phyloP scores from a whole-genome alignment of 306 rosid genomes.

The Cucurbita maxima region DNA sequence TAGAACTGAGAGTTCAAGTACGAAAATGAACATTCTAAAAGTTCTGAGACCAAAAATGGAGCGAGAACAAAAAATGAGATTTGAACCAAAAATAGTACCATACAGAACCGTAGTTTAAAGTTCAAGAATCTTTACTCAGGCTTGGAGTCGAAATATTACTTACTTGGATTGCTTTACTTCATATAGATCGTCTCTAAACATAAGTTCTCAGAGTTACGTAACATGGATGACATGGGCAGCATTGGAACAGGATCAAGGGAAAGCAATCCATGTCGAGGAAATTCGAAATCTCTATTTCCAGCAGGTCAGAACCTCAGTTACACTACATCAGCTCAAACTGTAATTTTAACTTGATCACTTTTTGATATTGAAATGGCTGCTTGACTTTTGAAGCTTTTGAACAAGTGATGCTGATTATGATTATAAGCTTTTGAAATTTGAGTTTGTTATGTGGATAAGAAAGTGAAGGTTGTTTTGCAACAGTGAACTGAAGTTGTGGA shows the following conservation, averaged over 20 bases:
- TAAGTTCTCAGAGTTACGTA: slow-evolving; percentile 84
- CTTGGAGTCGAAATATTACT: background rate
- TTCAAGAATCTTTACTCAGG: background rate
- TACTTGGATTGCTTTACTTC: slow-evolving; percentile 11
- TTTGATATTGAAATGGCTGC: background rate
- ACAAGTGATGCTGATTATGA: background rate
- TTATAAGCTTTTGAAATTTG: background rate
- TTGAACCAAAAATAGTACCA: too few species aligned
- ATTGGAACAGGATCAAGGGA: slow-evolving; percentile 88
- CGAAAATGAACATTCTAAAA: too few species aligned
- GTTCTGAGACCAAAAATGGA: too few species aligned
- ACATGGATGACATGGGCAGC: slow-evolving; percentile 99
- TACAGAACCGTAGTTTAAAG: background rate
- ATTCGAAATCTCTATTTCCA: slow-evolving; percentile 82
- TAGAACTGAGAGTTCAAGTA: too few species aligned
- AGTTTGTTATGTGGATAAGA: background rate
- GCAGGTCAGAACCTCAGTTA: slow-evolving; percentile 44
- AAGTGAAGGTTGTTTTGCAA: slow-evolving; percentile 13
- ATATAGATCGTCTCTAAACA: slow-evolving; percentile 63
- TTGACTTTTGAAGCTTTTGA: background rate
- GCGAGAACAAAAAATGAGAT: too few species aligned
- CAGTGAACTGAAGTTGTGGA: slow-evolving; percentile 95
- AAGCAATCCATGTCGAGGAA: slow-evolving; percentile 78
- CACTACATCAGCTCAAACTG: background rate
- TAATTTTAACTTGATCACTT: background rate